Base-by-base conservation (phyloP, 306 rosid genomes). In the Rosa chinensis region DNA sequence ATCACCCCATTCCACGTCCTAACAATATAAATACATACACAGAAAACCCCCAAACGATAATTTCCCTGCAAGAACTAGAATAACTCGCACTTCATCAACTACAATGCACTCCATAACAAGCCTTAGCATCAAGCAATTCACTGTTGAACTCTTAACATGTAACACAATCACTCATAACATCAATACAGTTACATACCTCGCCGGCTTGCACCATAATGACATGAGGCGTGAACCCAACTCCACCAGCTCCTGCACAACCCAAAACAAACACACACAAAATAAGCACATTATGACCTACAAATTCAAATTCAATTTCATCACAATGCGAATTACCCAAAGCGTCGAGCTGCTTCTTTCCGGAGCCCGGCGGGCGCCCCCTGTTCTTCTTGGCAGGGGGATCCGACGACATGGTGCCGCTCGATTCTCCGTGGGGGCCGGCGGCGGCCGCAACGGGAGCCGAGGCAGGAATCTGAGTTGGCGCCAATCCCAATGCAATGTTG, bases 341-440 rank as follows among this genome's bases (percentile, higher is more conserved):
- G 14, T 91, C 92, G 73, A 87, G 47, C 49, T 89, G 95, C 76
- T 86, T 95, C 84, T 89, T 91, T 17, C 89, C 91, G 0, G 98
- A 92, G 37, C 99, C 91, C 0, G 90, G 92, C 0, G 98, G 99
- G 40, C 99, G 79, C 35, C 99, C 99, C 13, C 98, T 68, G n/a
- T 83, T 73, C 85, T 88, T 95, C 83, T 85, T 90, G 6, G 88
- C 59, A 48, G 84, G 74, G 25, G 90, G 89, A 2, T 94, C 97
- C 6, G 87, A 83, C 11, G 91, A 88, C 18, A 91, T 87, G 1
- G 91, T 83, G 25, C 83, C 93, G 13, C 85, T 74, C 0, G 90
- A 86, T 32, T 90, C 96, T 0, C 86, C 90, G 11, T 78, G 91
- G n/a, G 67, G 35, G 5, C 47, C 47, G 4, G 40, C 50, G 11